phyloP scores from a whole-genome alignment of 441 rosid genomes.

The Mallotus repandus region DNA sequence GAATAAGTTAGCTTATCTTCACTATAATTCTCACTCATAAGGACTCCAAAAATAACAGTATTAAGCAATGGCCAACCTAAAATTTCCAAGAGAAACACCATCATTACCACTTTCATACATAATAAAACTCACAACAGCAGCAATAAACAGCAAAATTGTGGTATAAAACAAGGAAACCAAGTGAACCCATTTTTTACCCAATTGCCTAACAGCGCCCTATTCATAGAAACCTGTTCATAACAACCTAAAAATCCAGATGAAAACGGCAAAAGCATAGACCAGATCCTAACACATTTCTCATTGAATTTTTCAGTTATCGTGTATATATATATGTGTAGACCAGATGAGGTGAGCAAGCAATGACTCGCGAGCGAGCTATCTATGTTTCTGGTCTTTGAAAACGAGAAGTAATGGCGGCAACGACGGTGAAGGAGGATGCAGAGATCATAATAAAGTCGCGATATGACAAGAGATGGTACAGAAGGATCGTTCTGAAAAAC shows the following conservation, averaged over 20 bases:
- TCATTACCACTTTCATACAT: conserved; percentile 43
- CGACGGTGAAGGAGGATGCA: too few species aligned
- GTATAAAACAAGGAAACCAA: conserved; percentile 65
- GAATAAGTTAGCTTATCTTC: conserved; percentile 57
- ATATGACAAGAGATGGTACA: too few species aligned
- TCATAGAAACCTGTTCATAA: conserved; percentile 54
- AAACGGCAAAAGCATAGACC: conserved; percentile 83
- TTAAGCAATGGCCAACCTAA: conserved; percentile 88
- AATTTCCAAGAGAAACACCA: conserved; percentile 47
- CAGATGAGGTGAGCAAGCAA: too few species aligned
- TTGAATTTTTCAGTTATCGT: too few species aligned
- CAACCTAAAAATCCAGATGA: conserved; percentile 77
- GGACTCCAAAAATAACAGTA: conserved; percentile 85
- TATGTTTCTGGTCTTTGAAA: too few species aligned
- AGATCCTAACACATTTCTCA: conserved; percentile 57
- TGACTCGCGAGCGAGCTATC: too few species aligned
- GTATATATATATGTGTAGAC: too few species aligned
- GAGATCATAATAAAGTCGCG: too few species aligned
- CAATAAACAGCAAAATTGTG: conserved; percentile 59
- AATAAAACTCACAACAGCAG: conserved; percentile 62
- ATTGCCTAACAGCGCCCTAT: conserved; percentile 32
- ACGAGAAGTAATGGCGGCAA: too few species aligned
- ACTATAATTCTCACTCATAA: conserved; percentile 67
- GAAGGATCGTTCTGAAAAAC: too few species aligned
- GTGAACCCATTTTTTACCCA: conserved; percentile 64